Evolutionary conservation across 306 rosid genomes (phyloP).

Genomic region (Lathyrus sativus): DNA sequence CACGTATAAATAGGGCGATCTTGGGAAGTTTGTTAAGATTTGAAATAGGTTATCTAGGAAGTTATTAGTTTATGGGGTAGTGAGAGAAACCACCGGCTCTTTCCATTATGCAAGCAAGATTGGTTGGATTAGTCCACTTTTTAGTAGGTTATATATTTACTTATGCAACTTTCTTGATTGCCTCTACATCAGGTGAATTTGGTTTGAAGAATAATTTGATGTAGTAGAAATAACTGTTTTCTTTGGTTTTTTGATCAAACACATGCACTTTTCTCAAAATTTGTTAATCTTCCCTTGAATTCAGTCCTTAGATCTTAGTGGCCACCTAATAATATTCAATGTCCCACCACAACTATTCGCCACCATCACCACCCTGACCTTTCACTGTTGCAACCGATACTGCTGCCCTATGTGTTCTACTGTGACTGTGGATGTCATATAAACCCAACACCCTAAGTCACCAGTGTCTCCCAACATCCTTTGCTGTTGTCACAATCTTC

Average conservation of each 20-base stretch:
- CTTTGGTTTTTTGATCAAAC: too few species aligned
- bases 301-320: background rate
- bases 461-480: background rate
- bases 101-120: background rate
- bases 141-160: background rate
- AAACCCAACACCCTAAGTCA: background rate
- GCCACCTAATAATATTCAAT: background rate
- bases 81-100: background rate
- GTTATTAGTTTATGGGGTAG: background rate
- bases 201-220: background rate
- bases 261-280: too few species aligned
- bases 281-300: background rate
- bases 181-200: background rate
- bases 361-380: background rate
- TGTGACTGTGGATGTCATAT: background rate
- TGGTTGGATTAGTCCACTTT: background rate
- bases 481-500: too few species aligned
- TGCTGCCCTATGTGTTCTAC: background rate
- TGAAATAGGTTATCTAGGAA: background rate
- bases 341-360: background rate
- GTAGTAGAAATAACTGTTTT: background rate
- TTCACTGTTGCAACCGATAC: background rate
- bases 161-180: background rate
- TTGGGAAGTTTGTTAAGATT: background rate
- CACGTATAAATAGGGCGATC: too few species aligned